Base-by-base conservation (phyloP, 495 filamentous ascomycete species). In the Sporormia fimetaria region DNA sequence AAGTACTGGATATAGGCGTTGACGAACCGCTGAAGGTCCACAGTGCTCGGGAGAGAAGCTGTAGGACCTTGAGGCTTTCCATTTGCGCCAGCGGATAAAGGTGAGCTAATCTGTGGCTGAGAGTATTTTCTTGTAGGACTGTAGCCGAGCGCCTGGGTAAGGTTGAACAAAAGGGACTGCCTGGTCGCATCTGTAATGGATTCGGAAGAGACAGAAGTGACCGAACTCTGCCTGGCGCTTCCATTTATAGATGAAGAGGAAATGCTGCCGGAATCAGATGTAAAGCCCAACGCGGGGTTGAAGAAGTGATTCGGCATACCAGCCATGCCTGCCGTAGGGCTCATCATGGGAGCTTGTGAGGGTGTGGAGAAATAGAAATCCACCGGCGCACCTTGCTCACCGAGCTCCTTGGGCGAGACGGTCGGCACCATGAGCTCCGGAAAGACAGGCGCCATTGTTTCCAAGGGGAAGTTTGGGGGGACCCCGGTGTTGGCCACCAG, bases 151-250 rank as follows among this genome's bases (percentile, higher is more conserved):
- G 80, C 75, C 60, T 84, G 83, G 47, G 81, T 80, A 46, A 96
- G 75, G 47, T 80, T 85, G 51, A 73, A 69, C 60, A 94, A 63
- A 64, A 95, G 72, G 57, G 87, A 76, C 66, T 83, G 80, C 63
- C 90, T 76, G 44, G 88, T 96, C 58, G 82, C 76, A 67, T 98
- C 92, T 55, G 88, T 92, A 62, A 98, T 88, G 49, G 87, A 77
- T 63, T 81, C 80, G 36, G 76, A 75, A 40, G 76, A 80, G 43
- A 71, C 60, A 42, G 77, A 70, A 41, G 74, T 70, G 33, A 82
- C 67, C 44, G 76, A 77, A 62, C 75, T 71, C 54, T 80, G 71
- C 54, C 70, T 65, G 35, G 67, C 63, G 63, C 66, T 75, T 58
- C 68, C 69, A 63, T 70, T 74, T 44, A 81, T 71, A 27, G 81